Percentiles rank a stretch among this genome's conserved stretches.
phyloP scores from a whole-genome alignment of 345 rosid genomes.

The Murraya paniculata region DNA sequence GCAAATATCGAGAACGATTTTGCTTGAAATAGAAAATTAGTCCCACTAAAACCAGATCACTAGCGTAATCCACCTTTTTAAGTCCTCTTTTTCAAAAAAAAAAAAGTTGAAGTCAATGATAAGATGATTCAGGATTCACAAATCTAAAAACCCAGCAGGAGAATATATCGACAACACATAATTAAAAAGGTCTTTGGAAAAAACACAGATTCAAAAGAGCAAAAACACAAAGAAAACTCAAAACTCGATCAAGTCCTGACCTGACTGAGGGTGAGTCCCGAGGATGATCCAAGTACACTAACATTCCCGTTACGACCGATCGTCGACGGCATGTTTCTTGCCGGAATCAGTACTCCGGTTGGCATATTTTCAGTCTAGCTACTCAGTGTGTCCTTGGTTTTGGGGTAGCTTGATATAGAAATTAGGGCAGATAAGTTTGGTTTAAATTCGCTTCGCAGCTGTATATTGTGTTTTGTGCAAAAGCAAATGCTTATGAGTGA shows the following conservation, averaged over 20 bases:
- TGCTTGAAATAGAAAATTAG: slow-evolving; percentile 22
- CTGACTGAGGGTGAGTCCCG: slow-evolving; percentile 53
- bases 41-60: slow-evolving; percentile 20
- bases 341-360: slow-evolving; percentile 63
- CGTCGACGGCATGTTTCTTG: slow-evolving; percentile 52
- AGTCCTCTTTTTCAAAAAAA: background rate
- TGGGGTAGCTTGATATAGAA: background rate
- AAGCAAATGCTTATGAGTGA: background rate
- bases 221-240: background rate
- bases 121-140: background rate
- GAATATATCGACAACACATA: background rate
- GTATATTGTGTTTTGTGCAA: background rate
- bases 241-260: slow-evolving; percentile 24
- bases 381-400: background rate
- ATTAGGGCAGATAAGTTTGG: background rate
- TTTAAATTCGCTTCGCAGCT: slow-evolving; percentile 4
- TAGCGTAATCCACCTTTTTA: background rate
- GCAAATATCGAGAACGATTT: slow-evolving; percentile 52
- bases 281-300: slow-evolving; percentile 51
- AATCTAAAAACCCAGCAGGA: background rate
- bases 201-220: background rate
- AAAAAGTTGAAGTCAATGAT: background rate
- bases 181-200: background rate
- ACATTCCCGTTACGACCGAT: slow-evolving; percentile 35
- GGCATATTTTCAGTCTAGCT: slow-evolving; percentile 38